A percentile compares a stretch with the other conserved stretches of the same genome.
Conservation (phyloP, 768 basidiomycete species). For the Pisolithus orientalis region DNA sequence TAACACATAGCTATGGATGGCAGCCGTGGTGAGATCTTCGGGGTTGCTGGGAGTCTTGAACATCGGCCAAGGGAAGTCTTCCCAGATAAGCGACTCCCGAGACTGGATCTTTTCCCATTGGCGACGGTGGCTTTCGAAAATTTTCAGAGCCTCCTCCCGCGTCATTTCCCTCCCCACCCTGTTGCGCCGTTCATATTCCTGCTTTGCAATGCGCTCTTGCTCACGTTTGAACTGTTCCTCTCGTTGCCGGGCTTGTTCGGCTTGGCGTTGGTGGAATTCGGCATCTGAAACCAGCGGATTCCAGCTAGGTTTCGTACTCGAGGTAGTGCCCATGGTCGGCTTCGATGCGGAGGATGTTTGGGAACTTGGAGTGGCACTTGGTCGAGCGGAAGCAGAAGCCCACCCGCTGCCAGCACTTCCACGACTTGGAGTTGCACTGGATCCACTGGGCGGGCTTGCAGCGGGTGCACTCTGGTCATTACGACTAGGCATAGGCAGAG, state of each 20-base stretch:
- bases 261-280: conserved; percentile 60
- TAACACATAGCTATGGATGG: conserved; percentile 57
- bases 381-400: conserved; percentile 24
- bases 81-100: conserved; percentile 47
- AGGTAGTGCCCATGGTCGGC: conserved; percentile 15
- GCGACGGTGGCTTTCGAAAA: conserved; percentile 57
- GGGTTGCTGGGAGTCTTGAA: conserved; percentile 47
- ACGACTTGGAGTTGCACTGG: conserved; percentile 24
- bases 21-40: conserved; percentile 54
- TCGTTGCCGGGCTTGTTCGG: conserved; percentile 56
- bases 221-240: conserved; percentile 65
- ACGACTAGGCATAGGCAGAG: conserved; percentile 28
- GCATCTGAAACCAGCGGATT: conserved; percentile 34
- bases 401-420: conserved; percentile 19
- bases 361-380: conserved; percentile 18
- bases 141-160: conserved; percentile 49
- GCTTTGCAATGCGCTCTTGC: conserved; percentile 54
- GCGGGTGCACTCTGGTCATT: conserved; percentile 27
- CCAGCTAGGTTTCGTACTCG: conserved; percentile 19
- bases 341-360: conserved; percentile 22
- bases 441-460: conserved; percentile 25
- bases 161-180: conserved; percentile 41
- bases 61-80: conserved; percentile 71
- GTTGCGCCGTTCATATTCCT: conserved; percentile 39
- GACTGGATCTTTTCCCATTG: conserved; percentile 48